Base-by-base conservation (phyloP, 768 basidiomycete species). In the Austroboletus eburneus region DNA sequence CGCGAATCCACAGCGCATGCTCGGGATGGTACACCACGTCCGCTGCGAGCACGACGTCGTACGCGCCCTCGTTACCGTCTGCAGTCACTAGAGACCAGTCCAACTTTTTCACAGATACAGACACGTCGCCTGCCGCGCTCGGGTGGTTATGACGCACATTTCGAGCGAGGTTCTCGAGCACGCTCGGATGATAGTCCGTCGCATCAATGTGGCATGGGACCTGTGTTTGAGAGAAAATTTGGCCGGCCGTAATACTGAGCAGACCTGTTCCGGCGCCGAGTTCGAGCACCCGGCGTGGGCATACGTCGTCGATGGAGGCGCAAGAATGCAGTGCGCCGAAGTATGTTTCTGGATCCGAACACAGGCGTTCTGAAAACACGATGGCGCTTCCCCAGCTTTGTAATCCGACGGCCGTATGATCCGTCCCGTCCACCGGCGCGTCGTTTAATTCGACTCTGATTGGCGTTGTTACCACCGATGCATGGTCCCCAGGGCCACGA, bases 191-290 rank as follows among this genome's bases (percentile, higher is more conserved):
- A 54, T 79, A 91, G 58, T 93, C 90, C 9, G 86, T 89, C 13
- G 87, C 85, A 18, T 82, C 65, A 45, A 91, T 70, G 6, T 57
- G 45, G 1, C 68, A 57, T 7, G 21, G 21, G 7, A 33, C 33
- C 5, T 20, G 8, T 39, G 24, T 49, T 47, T 48, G 54, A 8
- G 45, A 57, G 9, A 79, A 61, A 3, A 83, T 57, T 55, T 76
- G 80, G 2, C 79, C 77, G 2, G 74, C 69, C 10, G 78, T 72
- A 51, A 93, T 83, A 53, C 87, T 87, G n/a, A 91, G 73, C 45
- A 91, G 68, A 4, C 90, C 90, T 0, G 90, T 92, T 3, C 90
- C 90, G 1, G 87, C 86, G 5, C 90, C 89, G n/a, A 93, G 75
- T 63, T 93, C 88, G 35, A 92, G 73, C 12, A 91, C 57, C 3